Evolutionary conservation across 129 eudicot genomes (phyloP), one percentile per base, ranked within the genome.

Genomic region (Lactuca sativa): DNA sequence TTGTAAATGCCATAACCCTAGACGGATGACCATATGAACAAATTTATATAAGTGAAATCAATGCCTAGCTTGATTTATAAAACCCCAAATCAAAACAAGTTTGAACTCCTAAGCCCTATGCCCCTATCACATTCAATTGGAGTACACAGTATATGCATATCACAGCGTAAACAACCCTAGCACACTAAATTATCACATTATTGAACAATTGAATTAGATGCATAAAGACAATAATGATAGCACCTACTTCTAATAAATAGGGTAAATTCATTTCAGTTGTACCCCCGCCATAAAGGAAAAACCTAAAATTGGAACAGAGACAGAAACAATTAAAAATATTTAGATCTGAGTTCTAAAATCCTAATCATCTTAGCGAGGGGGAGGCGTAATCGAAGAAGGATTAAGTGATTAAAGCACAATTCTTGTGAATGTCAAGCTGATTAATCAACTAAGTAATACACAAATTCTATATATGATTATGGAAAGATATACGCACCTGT

Each of bases 401-500:
- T 44, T 17, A 44, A 43, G 75, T 44, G 47, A 71, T 47, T 71
- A 48, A 48, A 10, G 36, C 52, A 59, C 6, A 48, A 71, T 59
- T 71, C 11, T 60, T 59, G 52, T 60, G n/a, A 31, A 59, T 61
- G 67, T 59, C 53, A 59, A 31, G 48, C 25, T 60, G 25, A 72
- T 60, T 49, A 65, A 72, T 72, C 17, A 48, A 49, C 5, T 58
- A 59, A 32, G 60, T 33, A 9, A 7, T 55, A n/a, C 16, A 16
- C 3, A 59, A 31, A 14, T n/a, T 47, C 32, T 25, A 31, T 69
- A 30, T 38, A 43, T n/a, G 56, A 58, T 5, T 7, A 13, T 43
- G 31, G 11, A 3, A 17, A 44, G 48, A 49, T 59, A 30, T 31
- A 72, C 76, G 59, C 60, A 72, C 69, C 76, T 62, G 34, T 72